Conservation (phyloP, 139 green algal genomes). For the Picochlorum sp. region DNA sequence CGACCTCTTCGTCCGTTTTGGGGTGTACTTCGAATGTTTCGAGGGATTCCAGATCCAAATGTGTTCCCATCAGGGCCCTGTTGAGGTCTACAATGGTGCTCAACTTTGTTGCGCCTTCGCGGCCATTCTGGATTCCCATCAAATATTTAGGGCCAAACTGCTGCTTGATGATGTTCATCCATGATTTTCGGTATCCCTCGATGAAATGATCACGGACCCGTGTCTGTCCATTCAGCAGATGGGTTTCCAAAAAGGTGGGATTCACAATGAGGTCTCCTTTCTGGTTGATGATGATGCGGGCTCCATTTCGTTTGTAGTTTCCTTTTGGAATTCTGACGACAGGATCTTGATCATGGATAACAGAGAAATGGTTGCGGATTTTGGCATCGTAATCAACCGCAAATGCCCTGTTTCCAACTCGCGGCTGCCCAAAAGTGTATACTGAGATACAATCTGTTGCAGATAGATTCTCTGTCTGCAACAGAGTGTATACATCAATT, state of each 20-base stretch:
- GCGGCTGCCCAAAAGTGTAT: constrained; percentile 50
- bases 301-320: constrained; percentile 45
- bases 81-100: neutral
- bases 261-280: constrained; percentile 37
- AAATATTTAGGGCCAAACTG: constrained; percentile 12
- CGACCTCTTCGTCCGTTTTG: constrained; percentile 7
- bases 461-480: neutral
- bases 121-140: neutral
- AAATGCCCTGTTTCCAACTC: constrained; percentile 51
- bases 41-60: constrained; percentile 2
- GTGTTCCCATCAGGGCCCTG: constrained; percentile 1
- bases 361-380: constrained; percentile 42
- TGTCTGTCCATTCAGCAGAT: neutral
- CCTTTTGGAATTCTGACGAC: constrained; percentile 17
- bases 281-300: constrained; percentile 38
- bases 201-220: constrained; percentile 8
- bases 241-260: constrained; percentile 29
- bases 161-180: constrained; percentile 3
- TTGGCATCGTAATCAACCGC: constrained; percentile 33
- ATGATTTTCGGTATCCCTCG: constrained; percentile 5
- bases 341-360: constrained; percentile 41
- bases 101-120: constrained; percentile 5
- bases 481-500: constrained; percentile 2
- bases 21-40: neutral
- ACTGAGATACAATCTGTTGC: neutral